Conservation (phyloP, 257 asterid genomes). For the Knoxia roxburghii region DNA sequence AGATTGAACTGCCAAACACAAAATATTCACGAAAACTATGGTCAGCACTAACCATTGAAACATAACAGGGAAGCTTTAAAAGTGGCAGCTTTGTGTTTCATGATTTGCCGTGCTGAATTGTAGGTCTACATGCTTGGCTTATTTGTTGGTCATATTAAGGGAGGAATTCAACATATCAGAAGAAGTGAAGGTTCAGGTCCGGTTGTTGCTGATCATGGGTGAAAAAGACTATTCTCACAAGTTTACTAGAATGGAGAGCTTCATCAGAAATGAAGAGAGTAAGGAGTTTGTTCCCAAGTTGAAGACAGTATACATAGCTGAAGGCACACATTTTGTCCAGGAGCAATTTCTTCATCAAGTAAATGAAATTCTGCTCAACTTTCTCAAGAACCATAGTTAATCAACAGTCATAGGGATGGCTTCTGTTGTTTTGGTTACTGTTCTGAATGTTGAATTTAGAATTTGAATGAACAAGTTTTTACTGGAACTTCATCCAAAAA, state of each 20-base stretch:
- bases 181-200: constrained; percentile 31
- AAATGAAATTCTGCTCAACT: constrained; percentile 38
- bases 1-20: no score
- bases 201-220: constrained; percentile 47
- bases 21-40: no score
- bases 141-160: constrained; percentile 17
- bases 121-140: background rate
- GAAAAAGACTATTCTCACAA: constrained; percentile 48
- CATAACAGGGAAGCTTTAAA: no score
- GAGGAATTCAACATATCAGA: constrained; percentile 17
- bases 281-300: constrained; percentile 43
- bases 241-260: constrained; percentile 50
- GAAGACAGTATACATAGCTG: constrained; percentile 45
- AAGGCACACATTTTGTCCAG: constrained; percentile 66
- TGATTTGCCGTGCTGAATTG: no score
- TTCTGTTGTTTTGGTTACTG: no score
- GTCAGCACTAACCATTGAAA: no score
- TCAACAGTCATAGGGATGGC: no score
- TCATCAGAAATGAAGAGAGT: constrained; percentile 30
- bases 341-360: constrained; percentile 59
- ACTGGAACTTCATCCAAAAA: no score
- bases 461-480: no score
- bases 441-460: no score
- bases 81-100: no score
- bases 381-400: constrained; percentile 34